Base-by-base conservation (phyloP, 2,329 filamentous ascomycete genomes). In the Pseudovirgaria hyperparasitica region DNA sequence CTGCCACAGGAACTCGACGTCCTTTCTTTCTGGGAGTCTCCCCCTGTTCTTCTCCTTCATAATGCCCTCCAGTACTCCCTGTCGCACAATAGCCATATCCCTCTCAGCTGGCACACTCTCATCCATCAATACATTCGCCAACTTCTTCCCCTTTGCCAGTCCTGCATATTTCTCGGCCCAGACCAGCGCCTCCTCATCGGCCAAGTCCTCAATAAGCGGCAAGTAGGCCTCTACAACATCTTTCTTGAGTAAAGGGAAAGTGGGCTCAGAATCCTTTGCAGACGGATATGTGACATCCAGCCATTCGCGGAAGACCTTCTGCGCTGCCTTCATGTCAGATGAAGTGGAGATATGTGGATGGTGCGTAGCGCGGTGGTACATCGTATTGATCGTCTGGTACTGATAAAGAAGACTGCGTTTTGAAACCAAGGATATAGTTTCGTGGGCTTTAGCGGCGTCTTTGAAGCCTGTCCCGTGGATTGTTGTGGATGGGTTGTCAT, bases 401-500 rank as follows among this genome's bases (percentile, higher is more conserved):
- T 48, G 45, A 27, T 49, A 49, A 30, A 40, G 45, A 6, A 48
- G 34, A 6, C 38, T 42, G 17, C 46, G 42, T 4, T 39, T 29
- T 5, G 35, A 34, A 32, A 49, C 45, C 26, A 49, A 37, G 7
- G 43, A 28, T 11, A 48, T 32, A 1, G 46, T 49, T 10, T 34
- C 30, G 17, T 32, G 28, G 5, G 46, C 46, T 5, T 40, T 37
- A 3, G 30, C 36, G 10, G 29, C 29, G 33, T 49, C 42, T 25
- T 46, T 47, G 40, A 49, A 49, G 25, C 45, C 46, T 3, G 42
- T 49, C 32, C 46, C 45, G 21, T 48, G 45, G 20, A 49, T 39
- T 4, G 46, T 47, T 5, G 46, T 48, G 10, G 37, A 20, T 7
- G 45, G 46, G 23, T 49, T 49, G 29, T 49, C 46, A 24, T 48